phyloP scores from a whole-genome alignment of 1,284 basidiomycete species.

The Sparassis latifolia region DNA sequence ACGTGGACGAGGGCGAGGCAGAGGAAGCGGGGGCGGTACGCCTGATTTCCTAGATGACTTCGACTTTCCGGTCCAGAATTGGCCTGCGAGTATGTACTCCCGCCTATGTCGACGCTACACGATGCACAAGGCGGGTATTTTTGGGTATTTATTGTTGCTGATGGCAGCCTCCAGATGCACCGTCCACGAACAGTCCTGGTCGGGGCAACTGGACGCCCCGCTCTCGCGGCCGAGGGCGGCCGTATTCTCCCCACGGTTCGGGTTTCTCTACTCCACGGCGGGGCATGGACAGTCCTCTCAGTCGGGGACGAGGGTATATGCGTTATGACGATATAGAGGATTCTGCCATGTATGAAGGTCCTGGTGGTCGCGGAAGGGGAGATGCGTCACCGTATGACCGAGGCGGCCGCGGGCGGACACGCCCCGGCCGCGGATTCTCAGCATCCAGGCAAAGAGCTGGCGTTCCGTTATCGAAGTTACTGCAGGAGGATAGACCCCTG shows the following conservation, averaged over 20 bases:
- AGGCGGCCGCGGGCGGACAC: no score
- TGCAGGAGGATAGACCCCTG: slow-evolving; percentile 53
- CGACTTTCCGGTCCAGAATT: slow-evolving; percentile 26
- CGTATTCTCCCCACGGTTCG: not conserved
- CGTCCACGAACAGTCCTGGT: slow-evolving; percentile 1
- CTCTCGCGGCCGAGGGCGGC: no score
- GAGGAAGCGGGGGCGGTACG: slow-evolving; percentile 16
- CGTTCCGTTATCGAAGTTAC: slow-evolving; percentile 47
- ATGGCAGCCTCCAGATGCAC: slow-evolving; percentile 6
- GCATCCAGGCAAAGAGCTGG: slow-evolving; percentile 22
- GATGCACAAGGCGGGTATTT: no score
- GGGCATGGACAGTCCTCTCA: slow-evolving; percentile 11
- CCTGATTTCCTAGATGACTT: slow-evolving; percentile 16
- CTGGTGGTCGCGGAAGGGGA: slow-evolving; percentile 16
- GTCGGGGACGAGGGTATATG: slow-evolving; percentile 18
- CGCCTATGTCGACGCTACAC: no score
- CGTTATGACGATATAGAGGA: not conserved
- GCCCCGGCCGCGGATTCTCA: slow-evolving; percentile 3
- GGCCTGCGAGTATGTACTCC: slow-evolving; percentile 20
- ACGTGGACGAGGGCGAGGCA: slow-evolving; percentile 6
- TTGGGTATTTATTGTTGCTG: not conserved
- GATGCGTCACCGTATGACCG: no score
- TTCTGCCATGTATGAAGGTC: slow-evolving; percentile 12
- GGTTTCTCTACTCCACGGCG: slow-evolving; percentile 4
- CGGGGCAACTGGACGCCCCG: no score